Evolutionary conservation across 495 filamentous ascomycete species (phyloP).

Genomic region (Neurospora sp.): DNA sequence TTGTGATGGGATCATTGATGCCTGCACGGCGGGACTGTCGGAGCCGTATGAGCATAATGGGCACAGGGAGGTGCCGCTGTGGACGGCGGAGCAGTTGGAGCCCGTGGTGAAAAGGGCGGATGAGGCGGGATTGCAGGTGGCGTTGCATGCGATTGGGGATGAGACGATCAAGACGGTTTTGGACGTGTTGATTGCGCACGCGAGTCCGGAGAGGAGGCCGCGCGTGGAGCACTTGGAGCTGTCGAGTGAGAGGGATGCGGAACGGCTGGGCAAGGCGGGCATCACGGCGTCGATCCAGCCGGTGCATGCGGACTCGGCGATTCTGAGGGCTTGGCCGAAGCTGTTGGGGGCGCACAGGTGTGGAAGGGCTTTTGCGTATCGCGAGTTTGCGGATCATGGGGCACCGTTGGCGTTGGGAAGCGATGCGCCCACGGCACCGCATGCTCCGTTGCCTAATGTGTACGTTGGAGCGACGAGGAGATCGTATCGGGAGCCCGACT

Average conservation of each 20-base stretch:
- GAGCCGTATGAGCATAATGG: slow-evolving; percentile 49
- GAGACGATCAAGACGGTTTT: slow-evolving; percentile 45
- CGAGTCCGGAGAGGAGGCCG: slow-evolving; percentile 37
- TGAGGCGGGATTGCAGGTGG: slow-evolving; percentile 47
- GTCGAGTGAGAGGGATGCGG: slow-evolving; percentile 41
- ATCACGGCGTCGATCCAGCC: slow-evolving; percentile 58
- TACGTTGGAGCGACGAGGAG: slow-evolving; percentile 51
- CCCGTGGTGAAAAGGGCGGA: slow-evolving; percentile 47
- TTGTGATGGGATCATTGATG: slow-evolving; percentile 58
- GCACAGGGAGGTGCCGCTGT: slow-evolving; percentile 42
- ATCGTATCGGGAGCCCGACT: slow-evolving; percentile 41
- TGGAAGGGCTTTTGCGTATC: slow-evolving; percentile 50
- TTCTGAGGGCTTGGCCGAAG: slow-evolving; percentile 48
- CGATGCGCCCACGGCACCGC: slow-evolving; percentile 52
- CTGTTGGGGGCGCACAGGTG: slow-evolving; percentile 44
- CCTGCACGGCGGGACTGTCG: slow-evolving; percentile 52
- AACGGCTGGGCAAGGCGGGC: slow-evolving; percentile 40
- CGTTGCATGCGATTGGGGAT: slow-evolving; percentile 59
- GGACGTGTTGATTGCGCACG: slow-evolving; percentile 40
- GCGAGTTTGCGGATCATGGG: slow-evolving; percentile 45
- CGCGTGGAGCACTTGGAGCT: slow-evolving; percentile 57
- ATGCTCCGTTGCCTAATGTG: slow-evolving; percentile 44
- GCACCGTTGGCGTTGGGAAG: slow-evolving; percentile 48
- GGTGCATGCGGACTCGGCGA: slow-evolving; percentile 53
- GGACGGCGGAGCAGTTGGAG: slow-evolving; percentile 40